phyloP scores from a whole-genome alignment of 768 basidiomycete species.

The Leccinum incarnatum region DNA sequence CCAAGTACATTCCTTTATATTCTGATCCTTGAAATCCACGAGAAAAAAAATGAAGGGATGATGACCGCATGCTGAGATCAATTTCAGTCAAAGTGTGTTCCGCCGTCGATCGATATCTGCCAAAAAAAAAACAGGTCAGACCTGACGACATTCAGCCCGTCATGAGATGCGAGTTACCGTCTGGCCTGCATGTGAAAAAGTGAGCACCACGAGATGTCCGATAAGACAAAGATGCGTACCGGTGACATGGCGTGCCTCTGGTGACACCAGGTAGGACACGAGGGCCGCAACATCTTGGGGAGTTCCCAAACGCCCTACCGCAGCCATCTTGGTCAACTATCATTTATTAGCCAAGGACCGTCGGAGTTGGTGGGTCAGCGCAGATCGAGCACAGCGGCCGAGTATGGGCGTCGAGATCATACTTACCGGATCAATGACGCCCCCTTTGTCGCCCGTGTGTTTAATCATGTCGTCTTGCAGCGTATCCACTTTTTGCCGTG shows the following conservation, averaged over 20 bases:
- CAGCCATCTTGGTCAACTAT: conserved; percentile 11
- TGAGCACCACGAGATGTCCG: not conserved
- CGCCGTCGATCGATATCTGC: conserved; percentile 27
- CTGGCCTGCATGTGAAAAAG: conserved; percentile 18
- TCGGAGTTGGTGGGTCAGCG: not conserved
- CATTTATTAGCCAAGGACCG: not conserved
- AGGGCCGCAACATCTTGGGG: conserved; percentile 36
- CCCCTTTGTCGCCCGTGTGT: conserved; percentile 11
- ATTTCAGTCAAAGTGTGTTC: conserved; percentile 24
- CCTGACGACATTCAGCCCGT: not conserved
- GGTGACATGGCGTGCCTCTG: conserved; percentile 35
- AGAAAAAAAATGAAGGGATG: not conserved
- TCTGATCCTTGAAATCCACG: not conserved
- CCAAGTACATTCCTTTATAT: not conserved
- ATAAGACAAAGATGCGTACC: conserved; percentile 17
- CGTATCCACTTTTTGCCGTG: conserved; percentile 1
- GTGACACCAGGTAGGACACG: conserved; percentile 36
- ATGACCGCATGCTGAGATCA: not conserved
- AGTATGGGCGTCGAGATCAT: not conserved
- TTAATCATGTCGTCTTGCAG: conserved; percentile 14
- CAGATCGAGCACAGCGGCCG: not conserved
- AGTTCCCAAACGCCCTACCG: conserved; percentile 24
- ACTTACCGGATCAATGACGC: conserved; percentile 21
- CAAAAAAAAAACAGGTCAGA: not conserved
- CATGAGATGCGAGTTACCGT: conserved; percentile 17